phyloP scores from a whole-genome alignment of 2,329 filamentous ascomycete genomes.

The Nigrograna mackinnonii region DNA sequence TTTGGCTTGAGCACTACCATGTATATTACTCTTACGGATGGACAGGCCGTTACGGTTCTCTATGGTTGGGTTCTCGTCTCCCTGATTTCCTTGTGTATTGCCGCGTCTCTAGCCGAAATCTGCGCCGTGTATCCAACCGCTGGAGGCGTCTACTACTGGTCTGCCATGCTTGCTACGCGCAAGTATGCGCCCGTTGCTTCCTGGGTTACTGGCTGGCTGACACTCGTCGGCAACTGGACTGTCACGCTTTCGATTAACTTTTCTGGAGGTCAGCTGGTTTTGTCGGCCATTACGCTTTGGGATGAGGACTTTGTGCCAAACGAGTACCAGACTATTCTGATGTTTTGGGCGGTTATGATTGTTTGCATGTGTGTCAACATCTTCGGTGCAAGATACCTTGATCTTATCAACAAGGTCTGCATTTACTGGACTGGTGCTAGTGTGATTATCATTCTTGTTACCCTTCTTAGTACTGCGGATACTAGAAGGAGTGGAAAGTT shows the following conservation, averaged over 20 bases:
- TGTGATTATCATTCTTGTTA: slow-evolving; percentile 70
- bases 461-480: slow-evolving; percentile 64
- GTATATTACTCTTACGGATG: slow-evolving; percentile 69
- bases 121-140: slow-evolving; percentile 78
- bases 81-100: slow-evolving; percentile 69
- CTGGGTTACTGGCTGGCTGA: slow-evolving; percentile 74
- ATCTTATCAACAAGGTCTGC: slow-evolving; percentile 73
- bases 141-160: slow-evolving; percentile 74
- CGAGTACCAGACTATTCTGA: slow-evolving; percentile 70
- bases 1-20: slow-evolving; percentile 71
- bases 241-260: slow-evolving; percentile 69
- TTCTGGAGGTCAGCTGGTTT: slow-evolving; percentile 69
- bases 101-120: slow-evolving; percentile 72
- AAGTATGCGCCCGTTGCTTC: slow-evolving; percentile 69
- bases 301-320: slow-evolving; percentile 70
- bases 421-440: slow-evolving; percentile 72
- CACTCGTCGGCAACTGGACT: slow-evolving; percentile 75
- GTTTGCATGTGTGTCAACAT: slow-evolving; percentile 68
- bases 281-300: slow-evolving; percentile 71
- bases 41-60: slow-evolving; percentile 69
- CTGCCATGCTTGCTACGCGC: slow-evolving; percentile 67
- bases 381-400: slow-evolving; percentile 64
- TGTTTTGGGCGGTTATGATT: slow-evolving; percentile 73
- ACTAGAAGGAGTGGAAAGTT: slow-evolving; percentile 62
- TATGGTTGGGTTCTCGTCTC: slow-evolving; percentile 73